These are phyloP conservation scores for Paraconiothyrium brasiliense DNA, from an alignment of 2,329 filamentous ascomycete genomes.

Conservation along the genomic window DNA sequence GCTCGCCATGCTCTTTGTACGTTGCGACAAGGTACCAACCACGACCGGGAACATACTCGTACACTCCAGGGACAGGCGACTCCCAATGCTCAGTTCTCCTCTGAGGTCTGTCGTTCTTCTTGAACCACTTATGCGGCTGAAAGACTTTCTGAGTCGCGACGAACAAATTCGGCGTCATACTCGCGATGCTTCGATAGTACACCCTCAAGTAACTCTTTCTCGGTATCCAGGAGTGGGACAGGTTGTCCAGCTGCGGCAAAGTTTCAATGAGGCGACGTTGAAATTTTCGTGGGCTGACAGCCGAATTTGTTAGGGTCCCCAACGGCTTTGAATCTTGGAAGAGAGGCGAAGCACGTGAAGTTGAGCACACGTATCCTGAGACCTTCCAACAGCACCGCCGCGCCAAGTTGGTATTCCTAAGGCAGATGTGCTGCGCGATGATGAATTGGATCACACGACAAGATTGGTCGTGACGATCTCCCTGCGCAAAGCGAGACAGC, in stretches of 20 bases:
- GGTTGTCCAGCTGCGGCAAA: not conserved
- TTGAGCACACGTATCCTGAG: not conserved
- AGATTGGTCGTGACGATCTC: not conserved
- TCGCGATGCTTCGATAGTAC: constrained; percentile 13
- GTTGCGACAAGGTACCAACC: constrained; percentile 61
- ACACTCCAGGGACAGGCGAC: constrained; percentile 58
- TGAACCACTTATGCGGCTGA: constrained; percentile 61
- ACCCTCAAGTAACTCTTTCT: constrained; percentile 9
- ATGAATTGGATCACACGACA: constrained; percentile 3
- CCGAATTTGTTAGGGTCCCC: constrained; percentile 12
- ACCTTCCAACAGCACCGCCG: constrained; percentile 1
- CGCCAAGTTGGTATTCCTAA: not conserved
- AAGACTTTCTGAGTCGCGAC: constrained; percentile 59
- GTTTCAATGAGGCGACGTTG: constrained; percentile 3
- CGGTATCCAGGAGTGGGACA: not conserved
- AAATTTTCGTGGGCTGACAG: constrained; percentile 11
- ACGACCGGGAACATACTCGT: constrained; percentile 60
- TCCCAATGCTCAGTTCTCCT: constrained; percentile 60
- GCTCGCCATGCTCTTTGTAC: constrained; percentile 42
- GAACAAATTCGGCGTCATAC: constrained; percentile 62
- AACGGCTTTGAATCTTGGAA: not conserved
- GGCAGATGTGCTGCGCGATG: constrained; percentile 7
- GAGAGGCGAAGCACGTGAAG: constrained; percentile 15
- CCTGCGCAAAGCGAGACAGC: constrained; percentile 2
- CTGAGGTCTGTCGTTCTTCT: constrained; percentile 50